Percentiles rank a stretch among this genome's conserved stretches.
Evolutionary conservation across 1,139 yeast genomes (phyloP).

Genomic region (Citeromyces hawaiiensis): DNA sequence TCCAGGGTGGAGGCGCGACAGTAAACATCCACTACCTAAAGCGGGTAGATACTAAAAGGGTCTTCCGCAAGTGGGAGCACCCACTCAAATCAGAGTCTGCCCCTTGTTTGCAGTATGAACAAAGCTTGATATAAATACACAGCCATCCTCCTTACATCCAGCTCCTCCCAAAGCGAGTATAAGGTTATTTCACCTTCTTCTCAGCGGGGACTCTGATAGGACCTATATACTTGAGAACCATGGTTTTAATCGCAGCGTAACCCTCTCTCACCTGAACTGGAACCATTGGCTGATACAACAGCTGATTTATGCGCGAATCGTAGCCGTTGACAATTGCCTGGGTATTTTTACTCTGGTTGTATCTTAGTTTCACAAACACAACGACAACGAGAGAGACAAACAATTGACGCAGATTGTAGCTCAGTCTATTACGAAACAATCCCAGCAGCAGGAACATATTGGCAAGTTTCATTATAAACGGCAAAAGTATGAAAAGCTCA

Average conservation of each 20-base stretch:
- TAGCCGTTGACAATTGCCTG: constrained; percentile 24
- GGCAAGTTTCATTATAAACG: constrained; percentile 11
- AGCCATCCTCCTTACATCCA: too few relatives aligned
- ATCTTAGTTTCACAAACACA: constrained; percentile 32
- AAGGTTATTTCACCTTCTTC: constrained; percentile 11
- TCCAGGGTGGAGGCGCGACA: too few relatives aligned
- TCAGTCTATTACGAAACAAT: constrained; percentile 11
- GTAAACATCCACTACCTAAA: too few relatives aligned
- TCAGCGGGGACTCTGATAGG: constrained; percentile 3
- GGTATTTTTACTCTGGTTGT: constrained; percentile 27
- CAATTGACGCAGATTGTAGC: constrained; percentile 11
- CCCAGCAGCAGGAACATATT: constrained; percentile 14
- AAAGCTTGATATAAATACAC: too few relatives aligned
- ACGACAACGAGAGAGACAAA: constrained; percentile 18
- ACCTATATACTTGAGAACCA: not conserved
- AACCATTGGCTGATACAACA: constrained; percentile 18
- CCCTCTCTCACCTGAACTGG: constrained; percentile 9
- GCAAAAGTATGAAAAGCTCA: constrained; percentile 22
- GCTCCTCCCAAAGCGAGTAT: too few relatives aligned
- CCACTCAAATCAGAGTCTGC: too few relatives aligned
- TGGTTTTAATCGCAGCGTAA: constrained; percentile 1
- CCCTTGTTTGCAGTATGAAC: too few relatives aligned
- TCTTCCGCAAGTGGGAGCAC: too few relatives aligned
- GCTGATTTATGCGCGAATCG: constrained; percentile 21
- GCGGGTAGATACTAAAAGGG: too few relatives aligned